These are phyloP conservation scores for Dillenia suffruticosa DNA, from an alignment of 164 flowering plant species.

Conservation along the genomic window DNA sequence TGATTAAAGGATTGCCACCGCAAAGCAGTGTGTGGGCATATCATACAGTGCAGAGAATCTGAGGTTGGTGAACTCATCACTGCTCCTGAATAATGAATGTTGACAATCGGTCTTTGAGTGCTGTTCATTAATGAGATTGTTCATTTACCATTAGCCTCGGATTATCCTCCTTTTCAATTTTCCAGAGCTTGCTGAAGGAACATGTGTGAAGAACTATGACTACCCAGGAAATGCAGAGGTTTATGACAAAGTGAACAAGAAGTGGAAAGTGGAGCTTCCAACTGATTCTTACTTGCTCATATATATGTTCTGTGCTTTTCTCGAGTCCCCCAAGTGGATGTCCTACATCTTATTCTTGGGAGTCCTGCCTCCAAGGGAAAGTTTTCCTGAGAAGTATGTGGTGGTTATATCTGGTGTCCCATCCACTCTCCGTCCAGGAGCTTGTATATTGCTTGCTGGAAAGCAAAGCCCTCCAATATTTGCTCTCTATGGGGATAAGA, in stretches of 20 bases:
- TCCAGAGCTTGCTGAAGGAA: constrained; percentile 91
- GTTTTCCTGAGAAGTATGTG: constrained; percentile 85
- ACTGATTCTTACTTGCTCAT: constrained; percentile 87
- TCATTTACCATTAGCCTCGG: constrained; percentile 3
- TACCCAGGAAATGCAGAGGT: constrained; percentile 76
- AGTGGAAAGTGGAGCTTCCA: constrained; percentile 87
- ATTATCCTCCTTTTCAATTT: constrained; percentile 10
- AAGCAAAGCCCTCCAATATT: constrained; percentile 78
- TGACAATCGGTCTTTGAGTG: background rate
- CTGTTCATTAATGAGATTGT: background rate
- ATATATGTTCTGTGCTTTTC: constrained; percentile 87
- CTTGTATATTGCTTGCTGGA: constrained; percentile 67
- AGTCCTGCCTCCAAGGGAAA: constrained; percentile 84
- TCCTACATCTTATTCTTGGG: constrained; percentile 83
- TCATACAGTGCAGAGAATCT: constrained; percentile 76
- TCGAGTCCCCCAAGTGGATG: constrained; percentile 98
- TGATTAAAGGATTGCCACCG: constrained; percentile 85
- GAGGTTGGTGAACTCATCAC: constrained; percentile 34
- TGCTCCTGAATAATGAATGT: background rate
- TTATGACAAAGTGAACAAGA: constrained; percentile 76
- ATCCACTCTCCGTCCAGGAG: constrained; percentile 80
- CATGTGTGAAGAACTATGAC: constrained; percentile 90
- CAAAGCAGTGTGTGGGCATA: constrained; percentile 83
- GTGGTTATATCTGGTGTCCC: constrained; percentile 72
- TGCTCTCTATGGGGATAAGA: constrained; percentile 92